Evolutionary conservation across 306 rosid genomes (phyloP), one percentile per base, ranked within the genome.

Genomic region (Prunus fruticosa): DNA sequence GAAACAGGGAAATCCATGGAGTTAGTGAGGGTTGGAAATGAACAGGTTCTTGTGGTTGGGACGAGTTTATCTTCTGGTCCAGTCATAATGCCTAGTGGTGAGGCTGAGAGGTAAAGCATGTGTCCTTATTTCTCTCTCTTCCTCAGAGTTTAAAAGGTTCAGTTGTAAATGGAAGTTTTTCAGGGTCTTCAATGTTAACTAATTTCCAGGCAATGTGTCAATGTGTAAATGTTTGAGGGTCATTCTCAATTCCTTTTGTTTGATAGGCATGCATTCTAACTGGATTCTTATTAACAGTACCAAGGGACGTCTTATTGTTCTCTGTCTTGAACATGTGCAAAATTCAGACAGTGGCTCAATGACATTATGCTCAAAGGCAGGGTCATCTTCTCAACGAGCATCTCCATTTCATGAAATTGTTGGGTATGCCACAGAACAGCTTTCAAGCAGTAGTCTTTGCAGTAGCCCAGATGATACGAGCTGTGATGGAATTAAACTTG

Each of bases 1-100:
- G 98, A 94, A 86, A 90, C 87, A 56, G 98, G 92, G 83, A 94
- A 88, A 85, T 86, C 91, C 64, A 94, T 94, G 98, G 93, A 85
- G 80, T 77, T 94, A 71, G 85, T 94, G 81, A 90, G 84, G 82
- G 79, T 77, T 72, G 96, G 98, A 87, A 84, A 53, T 56, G 96
- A 92, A 82, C 96, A 90, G 83, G 91, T 92, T 66, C 89, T 94
- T 81, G 84, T 94, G 81, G 86, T 94, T 71, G 98, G 96, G 71
- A 91, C 98, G 73, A 86, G 95, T 79, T 82, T 89, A 83, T 86
- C 96, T 75, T 87, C 95, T 73, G 93, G 96, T 81, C 90, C 91
- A 51, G 93, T 89, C 45, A 84, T 84, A 84, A 91, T 93, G 90
- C 83, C 95, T 30, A 89, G 84, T 74, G 98, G 96, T 76, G 96